Evolutionary conservation across 2,329 filamentous ascomycete genomes (phyloP), one percentile per base, ranked within the genome.

Genomic region (Neurospora sp.): DNA sequence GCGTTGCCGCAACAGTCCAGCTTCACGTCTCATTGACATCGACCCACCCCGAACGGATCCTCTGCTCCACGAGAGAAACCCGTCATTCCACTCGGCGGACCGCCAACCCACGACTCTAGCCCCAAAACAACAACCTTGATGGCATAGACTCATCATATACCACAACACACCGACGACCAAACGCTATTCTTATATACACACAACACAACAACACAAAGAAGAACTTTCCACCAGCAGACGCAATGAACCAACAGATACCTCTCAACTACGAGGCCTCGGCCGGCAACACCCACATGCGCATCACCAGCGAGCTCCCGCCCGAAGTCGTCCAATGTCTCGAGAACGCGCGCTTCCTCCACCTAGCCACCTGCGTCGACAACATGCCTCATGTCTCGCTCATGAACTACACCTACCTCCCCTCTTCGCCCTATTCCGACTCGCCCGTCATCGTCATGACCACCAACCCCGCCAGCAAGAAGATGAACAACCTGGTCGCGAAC

Each of bases 381-480:
- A 85, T 89, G 73, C 96, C 96, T 10, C 93, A 98, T 79, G 93
- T 98, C 74, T 96, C 93, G 43, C 89, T 99, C 74, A 99, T 99
- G 96, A 97, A 97, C 84, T 98, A 98, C 84, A 98, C 96, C 78
- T 98, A 97, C 82, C 91, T 99, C 28, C 91, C 93, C 46, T 89
- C 86, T 6, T 92, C 91, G 17, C 90, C 89, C 46, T 91, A 89
- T 80, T 86, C 87, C 46, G 78, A 85, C 68, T 28, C 68, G n/a
- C 90, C 93, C n/a, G 91, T 93, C 73, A 96, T 98, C 78, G 91
- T 98, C 84, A 94, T 95, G 91, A 98, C 96, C 70, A 96, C 91
- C 66, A 93, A 93, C 75, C 89, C 90, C 0, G 87, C 89, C 70
- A 93, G 90, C 42, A 90, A 89, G 75, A 96, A 95, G 82, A 93